These are phyloP conservation scores for Triticum urartu DNA, from an alignment of 176 grass and related monocot genomes.

Conservation along the genomic window DNA sequence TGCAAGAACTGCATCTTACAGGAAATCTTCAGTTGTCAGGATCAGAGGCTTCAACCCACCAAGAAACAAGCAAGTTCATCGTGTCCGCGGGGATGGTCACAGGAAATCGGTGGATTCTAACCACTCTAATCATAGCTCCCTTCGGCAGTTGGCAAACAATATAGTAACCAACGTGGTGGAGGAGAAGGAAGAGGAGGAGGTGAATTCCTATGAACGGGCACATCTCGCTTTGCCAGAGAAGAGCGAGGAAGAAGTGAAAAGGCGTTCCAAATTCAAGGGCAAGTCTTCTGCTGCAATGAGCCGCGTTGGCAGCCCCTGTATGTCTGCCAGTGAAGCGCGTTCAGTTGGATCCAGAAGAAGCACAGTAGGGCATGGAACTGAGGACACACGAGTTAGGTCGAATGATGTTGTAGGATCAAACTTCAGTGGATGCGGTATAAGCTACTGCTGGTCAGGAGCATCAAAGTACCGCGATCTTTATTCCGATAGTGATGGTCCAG, in stretches of 20 bases:
- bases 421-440: conserved; percentile 96
- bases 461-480: conserved; percentile 76
- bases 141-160: conserved; percentile 44
- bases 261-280: conserved; percentile 51
- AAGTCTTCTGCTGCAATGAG: conserved; percentile 65
- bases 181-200: conserved; percentile 69
- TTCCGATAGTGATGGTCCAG: conserved; percentile 82
- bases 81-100: conserved; percentile 51
- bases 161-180: conserved; percentile 46
- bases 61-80: conserved; percentile 68
- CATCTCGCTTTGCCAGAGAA: conserved; percentile 37
- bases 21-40: conserved; percentile 64
- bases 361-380: conserved; percentile 33
- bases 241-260: conserved; percentile 39
- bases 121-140: conserved; percentile 50
- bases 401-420: conserved; percentile 88
- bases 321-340: conserved; percentile 65
- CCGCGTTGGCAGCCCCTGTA: conserved; percentile 68
- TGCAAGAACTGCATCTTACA: conserved; percentile 50
- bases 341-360: conserved; percentile 54
- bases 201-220: conserved; percentile 55
- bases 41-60: conserved; percentile 73
- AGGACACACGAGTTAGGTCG: conserved; percentile 66
- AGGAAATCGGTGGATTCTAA: conserved; percentile 57
- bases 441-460: conserved; percentile 95